Conservation (phyloP, 768 basidiomycete genomes). For the Xerocomellus chrysenteron region DNA sequence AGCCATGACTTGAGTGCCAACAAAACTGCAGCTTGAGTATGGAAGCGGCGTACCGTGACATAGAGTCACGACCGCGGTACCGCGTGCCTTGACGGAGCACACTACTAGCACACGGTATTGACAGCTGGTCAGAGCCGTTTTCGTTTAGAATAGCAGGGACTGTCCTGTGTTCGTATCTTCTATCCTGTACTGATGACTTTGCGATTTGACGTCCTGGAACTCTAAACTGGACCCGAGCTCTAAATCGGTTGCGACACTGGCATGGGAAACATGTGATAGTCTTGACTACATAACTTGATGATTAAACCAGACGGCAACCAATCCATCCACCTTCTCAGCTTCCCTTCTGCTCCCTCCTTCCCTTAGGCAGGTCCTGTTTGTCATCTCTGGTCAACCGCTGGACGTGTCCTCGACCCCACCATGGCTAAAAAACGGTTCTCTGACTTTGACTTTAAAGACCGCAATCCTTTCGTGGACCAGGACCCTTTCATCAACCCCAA, state of each 20-base stretch:
- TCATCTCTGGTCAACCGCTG: conserved; percentile 12
- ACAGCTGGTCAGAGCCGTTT: no score
- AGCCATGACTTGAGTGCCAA: background rate
- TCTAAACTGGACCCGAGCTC: no score
- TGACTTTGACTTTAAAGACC: conserved; percentile 70
- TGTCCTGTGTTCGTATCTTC: background rate
- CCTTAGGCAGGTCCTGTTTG: conserved; percentile 31
- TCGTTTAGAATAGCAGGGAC: no score
- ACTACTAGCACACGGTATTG: no score
- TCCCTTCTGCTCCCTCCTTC: conserved; percentile 8
- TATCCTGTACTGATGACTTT: background rate
- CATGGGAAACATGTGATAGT: conserved; percentile 12
- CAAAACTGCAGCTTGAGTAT: no score
- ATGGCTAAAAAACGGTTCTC: conserved; percentile 51
- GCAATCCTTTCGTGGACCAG: conserved; percentile 45
- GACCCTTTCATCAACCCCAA: conserved; percentile 44
- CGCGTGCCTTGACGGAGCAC: no score
- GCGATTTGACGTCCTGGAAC: background rate
- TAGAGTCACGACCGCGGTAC: no score
- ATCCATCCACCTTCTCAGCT: background rate
- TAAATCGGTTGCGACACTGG: background rate
- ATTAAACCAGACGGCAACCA: conserved; percentile 9
- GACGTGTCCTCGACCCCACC: conserved; percentile 14
- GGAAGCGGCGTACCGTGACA: no score
- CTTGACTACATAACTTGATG: background rate